These are phyloP conservation scores for Trichoderma sp. DNA, from an alignment of 2,329 filamentous ascomycete species.

Conservation along the genomic window DNA sequence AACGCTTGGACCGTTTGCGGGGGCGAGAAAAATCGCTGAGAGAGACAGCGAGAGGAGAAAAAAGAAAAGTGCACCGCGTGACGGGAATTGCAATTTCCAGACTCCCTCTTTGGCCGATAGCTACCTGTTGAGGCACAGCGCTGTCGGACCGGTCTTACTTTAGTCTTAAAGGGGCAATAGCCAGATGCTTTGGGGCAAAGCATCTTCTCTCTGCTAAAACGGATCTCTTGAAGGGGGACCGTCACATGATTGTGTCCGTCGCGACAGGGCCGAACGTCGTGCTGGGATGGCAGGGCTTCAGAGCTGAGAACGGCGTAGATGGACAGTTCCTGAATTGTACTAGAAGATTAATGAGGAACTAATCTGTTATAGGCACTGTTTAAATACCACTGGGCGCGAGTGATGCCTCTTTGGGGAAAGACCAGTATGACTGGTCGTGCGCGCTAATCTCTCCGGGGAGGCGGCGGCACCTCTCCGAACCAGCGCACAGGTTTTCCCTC, in stretches of 20 bases:
- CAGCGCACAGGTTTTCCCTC: constrained; percentile 14
- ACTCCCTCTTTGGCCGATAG: background rate
- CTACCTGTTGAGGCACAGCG: constrained; percentile 12
- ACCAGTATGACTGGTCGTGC: background rate
- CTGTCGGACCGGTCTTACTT: background rate
- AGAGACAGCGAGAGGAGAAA: background rate
- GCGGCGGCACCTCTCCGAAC: constrained; percentile 18
- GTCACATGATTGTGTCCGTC: constrained; percentile 22
- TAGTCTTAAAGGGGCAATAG: background rate
- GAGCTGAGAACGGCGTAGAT: background rate
- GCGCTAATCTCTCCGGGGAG: constrained; percentile 16
- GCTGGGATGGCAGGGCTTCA: constrained; percentile 15
- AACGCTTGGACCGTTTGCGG: constrained; percentile 17
- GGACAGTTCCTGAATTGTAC: background rate
- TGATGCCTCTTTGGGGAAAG: constrained; percentile 19
- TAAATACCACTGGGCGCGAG: background rate
- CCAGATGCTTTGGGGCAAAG: background rate
- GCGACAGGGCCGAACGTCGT: constrained; percentile 11
- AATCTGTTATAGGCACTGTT: background rate
- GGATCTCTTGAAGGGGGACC: constrained; percentile 18
- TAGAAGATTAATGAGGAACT: background rate
- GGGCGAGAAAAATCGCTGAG: background rate
- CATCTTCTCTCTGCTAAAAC: background rate
- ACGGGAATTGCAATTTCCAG: constrained; percentile 10
- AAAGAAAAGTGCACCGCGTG: constrained; percentile 13